phyloP scores from a whole-genome alignment of 495 filamentous ascomycete species.

The Immersiella caudata region DNA sequence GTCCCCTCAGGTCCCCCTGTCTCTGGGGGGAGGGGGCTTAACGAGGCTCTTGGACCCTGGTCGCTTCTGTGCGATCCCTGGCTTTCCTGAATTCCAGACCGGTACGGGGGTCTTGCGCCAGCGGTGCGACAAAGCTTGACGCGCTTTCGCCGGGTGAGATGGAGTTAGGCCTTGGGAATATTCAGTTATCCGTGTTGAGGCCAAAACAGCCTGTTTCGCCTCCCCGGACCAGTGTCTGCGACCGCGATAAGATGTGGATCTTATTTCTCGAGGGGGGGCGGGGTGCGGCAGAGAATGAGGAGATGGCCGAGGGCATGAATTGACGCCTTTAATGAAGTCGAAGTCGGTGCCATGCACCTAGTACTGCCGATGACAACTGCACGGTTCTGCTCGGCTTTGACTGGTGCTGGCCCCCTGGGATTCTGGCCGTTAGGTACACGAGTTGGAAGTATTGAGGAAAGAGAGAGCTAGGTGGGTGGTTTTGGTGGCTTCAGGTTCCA shows the following conservation, averaged over 20 bases:
- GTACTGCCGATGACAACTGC: constrained; percentile 15
- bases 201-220: constrained; percentile 34
- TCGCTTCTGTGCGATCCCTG: constrained; percentile 34
- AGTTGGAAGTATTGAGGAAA: not conserved
- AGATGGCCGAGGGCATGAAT: constrained; percentile 30
- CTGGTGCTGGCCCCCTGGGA: not conserved
- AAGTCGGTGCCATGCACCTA: constrained; percentile 22
- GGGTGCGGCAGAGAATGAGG: constrained; percentile 5
- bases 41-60: constrained; percentile 27
- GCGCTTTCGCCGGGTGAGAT: constrained; percentile 8
- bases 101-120: constrained; percentile 16
- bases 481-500: not conserved
- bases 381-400: not conserved
- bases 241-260: constrained; percentile 34
- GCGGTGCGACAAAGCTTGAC: constrained; percentile 18
- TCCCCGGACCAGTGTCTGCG: constrained; percentile 28
- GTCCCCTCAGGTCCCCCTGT: constrained; percentile 21
- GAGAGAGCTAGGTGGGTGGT: not conserved
- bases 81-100: constrained; percentile 28
- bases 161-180: not conserved
- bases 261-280: constrained; percentile 31
- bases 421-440: not conserved
- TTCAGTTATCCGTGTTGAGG: constrained; percentile 22
- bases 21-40: constrained; percentile 23
- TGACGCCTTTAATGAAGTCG: constrained; percentile 25